A percentile compares a stretch with the other conserved stretches of the same genome.
phyloP scores from a whole-genome alignment of 192 early-diverging fungal genomes.

The Cetraspora pellucida region DNA sequence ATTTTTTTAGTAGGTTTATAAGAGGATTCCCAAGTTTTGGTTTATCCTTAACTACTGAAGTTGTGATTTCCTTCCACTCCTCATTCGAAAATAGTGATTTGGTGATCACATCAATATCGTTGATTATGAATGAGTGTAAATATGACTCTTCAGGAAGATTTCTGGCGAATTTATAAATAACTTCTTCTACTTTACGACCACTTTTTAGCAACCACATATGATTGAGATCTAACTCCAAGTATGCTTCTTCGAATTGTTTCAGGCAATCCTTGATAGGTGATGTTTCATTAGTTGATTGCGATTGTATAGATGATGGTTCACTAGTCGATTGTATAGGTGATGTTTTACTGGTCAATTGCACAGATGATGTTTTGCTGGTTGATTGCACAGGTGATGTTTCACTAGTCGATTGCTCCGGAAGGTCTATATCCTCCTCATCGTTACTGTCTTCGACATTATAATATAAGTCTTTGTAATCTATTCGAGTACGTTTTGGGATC shows the following conservation, averaged over 20 bases:
- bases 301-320: too few relatives aligned
- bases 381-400: too few relatives aligned
- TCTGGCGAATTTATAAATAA: constrained; percentile 15
- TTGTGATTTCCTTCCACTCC: constrained; percentile 20
- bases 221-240: constrained; percentile 16
- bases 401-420: too few relatives aligned
- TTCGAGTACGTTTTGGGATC: constrained; percentile 7
- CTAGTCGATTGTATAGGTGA: too few relatives aligned
- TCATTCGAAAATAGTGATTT: constrained; percentile 1
- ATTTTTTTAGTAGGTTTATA: constrained; percentile 2
- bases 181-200: constrained; percentile 11
- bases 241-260: background rate
- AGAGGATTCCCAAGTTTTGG: constrained; percentile 14
- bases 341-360: too few relatives aligned
- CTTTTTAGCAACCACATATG: constrained; percentile 2
- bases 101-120: background rate
- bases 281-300: background rate
- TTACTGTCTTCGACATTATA: background rate
- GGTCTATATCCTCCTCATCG: too few relatives aligned
- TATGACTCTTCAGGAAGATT: background rate
- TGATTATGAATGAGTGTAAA: constrained; percentile 18
- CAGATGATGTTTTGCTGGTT: too few relatives aligned
- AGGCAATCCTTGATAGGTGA: background rate
- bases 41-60: background rate
- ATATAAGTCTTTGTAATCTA: background rate